Evolutionary conservation across 352 stramenopile genomes (phyloP).

Genomic region (Globisporangium mamillatum): DNA sequence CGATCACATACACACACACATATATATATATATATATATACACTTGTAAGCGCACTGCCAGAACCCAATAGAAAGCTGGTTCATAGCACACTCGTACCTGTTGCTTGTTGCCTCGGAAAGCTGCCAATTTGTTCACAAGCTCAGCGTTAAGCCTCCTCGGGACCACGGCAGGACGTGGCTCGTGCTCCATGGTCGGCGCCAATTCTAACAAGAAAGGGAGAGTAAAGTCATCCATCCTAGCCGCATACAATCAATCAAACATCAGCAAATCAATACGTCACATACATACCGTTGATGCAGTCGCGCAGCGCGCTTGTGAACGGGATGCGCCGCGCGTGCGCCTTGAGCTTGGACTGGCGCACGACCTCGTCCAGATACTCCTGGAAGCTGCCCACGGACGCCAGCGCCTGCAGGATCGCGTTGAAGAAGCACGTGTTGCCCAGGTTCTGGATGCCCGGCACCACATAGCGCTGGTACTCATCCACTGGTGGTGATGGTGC

Average conservation of each 20-base stretch:
- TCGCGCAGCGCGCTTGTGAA: constrained; percentile 66
- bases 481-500: background rate
- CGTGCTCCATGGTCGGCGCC: constrained; percentile 27
- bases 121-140: constrained; percentile 47
- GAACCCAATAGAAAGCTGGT: background rate
- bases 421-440: constrained; percentile 92
- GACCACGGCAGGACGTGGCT: constrained; percentile 34
- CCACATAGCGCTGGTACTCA: constrained; percentile 20
- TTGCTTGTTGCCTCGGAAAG: constrained; percentile 78
- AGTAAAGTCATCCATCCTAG: background rate
- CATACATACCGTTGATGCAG: constrained; percentile 56
- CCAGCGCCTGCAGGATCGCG: constrained; percentile 83
- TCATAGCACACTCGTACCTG: constrained; percentile 28
- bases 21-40: background rate
- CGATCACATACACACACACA: background rate
- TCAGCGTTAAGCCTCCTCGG: constrained; percentile 58
- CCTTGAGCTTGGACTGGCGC: constrained; percentile 25
- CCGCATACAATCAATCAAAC: background rate
- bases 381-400: constrained; percentile 63
- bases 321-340: constrained; percentile 38
- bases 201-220: constrained; percentile 22
- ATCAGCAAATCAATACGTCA: background rate
- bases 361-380: constrained; percentile 69
- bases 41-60: background rate
- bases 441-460: constrained; percentile 85